Evolutionary conservation across 2,329 filamentous ascomycete species (phyloP), one percentile per base, ranked within the genome.

Genomic region (Ophiostoma sp.): DNA sequence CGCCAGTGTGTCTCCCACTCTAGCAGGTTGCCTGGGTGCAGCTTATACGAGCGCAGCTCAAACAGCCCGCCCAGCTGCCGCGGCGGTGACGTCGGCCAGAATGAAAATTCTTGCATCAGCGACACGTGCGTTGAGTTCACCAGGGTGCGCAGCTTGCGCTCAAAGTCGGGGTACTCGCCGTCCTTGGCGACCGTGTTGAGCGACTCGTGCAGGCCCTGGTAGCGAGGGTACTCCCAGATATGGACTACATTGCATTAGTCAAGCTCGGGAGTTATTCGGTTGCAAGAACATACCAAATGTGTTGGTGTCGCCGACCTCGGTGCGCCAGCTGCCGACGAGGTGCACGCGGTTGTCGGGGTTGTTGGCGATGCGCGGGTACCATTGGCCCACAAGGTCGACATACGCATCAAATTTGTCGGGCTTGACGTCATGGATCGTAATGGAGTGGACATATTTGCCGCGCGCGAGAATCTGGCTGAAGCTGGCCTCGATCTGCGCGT

Each of bases 1-100:
- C 96, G 87, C 95, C 95, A 99, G 80, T 99, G 95, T 55, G 92
- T 96, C 84, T 99, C 95, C 95, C 95, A 99, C 80, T 99, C 95
- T 7, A 99, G 85, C 60, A 99, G 84, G 77, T 97, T 97, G 58
- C 95, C 95, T 0, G 95, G 95, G 77, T 97, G 92, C 36, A 99
- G 85, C 5, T 93, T 97, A 82, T 99, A 99, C 1, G 95, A 97
- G 66, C 95, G 91, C 45, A 99, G 85, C 81, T 99, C 95, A 76
- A 99, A 99, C 58, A 99, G 80, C 63, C 95, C 95, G 68, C 95
- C 95, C 0, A 99, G 86, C 75, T 92, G 84, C 70, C 95, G 92
- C 0, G 95, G 95, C 5, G 93, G 85, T 0, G 92, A 94, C 3
- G 95, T 99, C 1, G 95, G 95, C 95, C 95, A 99, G 85, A 99